phyloP scores from a whole-genome alignment of 768 basidiomycete genomes.

The Hortiboletus flavorubellus region DNA sequence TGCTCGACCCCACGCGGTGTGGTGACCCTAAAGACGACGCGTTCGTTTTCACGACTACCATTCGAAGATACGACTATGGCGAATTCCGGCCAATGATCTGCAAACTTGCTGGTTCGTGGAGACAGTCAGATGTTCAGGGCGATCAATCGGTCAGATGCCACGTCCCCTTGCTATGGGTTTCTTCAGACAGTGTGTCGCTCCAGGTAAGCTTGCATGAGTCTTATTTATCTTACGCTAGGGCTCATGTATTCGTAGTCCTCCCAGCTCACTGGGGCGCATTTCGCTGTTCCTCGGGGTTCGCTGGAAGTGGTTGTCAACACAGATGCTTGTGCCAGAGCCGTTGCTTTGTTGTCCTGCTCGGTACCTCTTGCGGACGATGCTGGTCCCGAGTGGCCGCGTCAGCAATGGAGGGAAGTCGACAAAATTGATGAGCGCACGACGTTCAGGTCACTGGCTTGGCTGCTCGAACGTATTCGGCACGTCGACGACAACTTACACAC shows the following conservation, averaged over 20 bases:
- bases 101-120: conserved; percentile 72
- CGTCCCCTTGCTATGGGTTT: conserved; percentile 66
- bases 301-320: conserved; percentile 50
- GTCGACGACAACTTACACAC: conserved; percentile 59
- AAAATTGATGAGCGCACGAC: conserved; percentile 80
- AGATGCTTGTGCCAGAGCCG: conserved; percentile 70
- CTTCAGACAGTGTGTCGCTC: conserved; percentile 45
- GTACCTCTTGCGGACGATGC: conserved; percentile 71
- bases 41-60: conserved; percentile 83
- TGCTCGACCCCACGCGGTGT: conserved; percentile 82
- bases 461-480: conserved; percentile 77
- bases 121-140: conserved; percentile 56
- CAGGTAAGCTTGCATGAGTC: conserved; percentile 40
- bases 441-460: conserved; percentile 82
- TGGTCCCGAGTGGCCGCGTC: conserved; percentile 75
- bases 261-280: conserved; percentile 51
- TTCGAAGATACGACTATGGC: conserved; percentile 74
- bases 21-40: conserved; percentile 73
- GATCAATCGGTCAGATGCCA: conserved; percentile 51
- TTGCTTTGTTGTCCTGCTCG: conserved; percentile 72
- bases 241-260: conserved; percentile 43
- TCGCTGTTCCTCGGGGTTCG: conserved; percentile 56
- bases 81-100: conserved; percentile 77
- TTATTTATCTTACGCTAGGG: neutral
- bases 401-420: conserved; percentile 76